These are phyloP conservation scores for Candida berthetii DNA, from an alignment of 805 yeast genomes.

Conservation along the genomic window DNA sequence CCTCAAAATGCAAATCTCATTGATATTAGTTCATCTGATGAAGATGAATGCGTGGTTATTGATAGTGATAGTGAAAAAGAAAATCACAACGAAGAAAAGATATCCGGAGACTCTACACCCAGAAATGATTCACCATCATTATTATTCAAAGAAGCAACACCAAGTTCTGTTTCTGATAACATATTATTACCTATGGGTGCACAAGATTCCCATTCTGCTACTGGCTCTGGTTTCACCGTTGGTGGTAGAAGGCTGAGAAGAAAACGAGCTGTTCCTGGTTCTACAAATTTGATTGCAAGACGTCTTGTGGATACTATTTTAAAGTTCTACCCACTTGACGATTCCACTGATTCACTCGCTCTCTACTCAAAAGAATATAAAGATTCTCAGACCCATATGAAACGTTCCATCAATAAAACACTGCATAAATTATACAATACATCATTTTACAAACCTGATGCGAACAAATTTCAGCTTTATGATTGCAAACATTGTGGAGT, in stretches of 20 bases:
- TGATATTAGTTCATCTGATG: constrained; percentile 3
- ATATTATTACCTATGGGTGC: no score
- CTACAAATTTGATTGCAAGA: background rate
- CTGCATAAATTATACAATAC: constrained; percentile 16
- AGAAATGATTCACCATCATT: no score
- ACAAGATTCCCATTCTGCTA: background rate
- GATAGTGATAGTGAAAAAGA: background rate
- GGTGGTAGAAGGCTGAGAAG: background rate
- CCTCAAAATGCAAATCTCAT: constrained; percentile 5
- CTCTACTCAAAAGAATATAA: background rate
- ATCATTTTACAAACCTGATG: constrained; percentile 6
- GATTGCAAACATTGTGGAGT: constrained; percentile 24
- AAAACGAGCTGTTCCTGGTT: background rate
- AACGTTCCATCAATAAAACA: constrained; percentile 12
- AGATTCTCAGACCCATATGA: background rate
- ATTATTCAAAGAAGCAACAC: no score
- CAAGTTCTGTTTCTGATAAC: no score
- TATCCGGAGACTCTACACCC: no score
- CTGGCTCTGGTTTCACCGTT: background rate
- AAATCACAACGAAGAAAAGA: no score
- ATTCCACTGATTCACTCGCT: constrained; percentile 9
- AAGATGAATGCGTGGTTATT: background rate
- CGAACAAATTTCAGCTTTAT: constrained; percentile 6
- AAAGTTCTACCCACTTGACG: constrained; percentile 4
- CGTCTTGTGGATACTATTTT: constrained; percentile 1